These are phyloP conservation scores for Aspergillus fischeri DNA, from an alignment of 2,329 filamentous ascomycete species.

Conservation along the genomic window DNA sequence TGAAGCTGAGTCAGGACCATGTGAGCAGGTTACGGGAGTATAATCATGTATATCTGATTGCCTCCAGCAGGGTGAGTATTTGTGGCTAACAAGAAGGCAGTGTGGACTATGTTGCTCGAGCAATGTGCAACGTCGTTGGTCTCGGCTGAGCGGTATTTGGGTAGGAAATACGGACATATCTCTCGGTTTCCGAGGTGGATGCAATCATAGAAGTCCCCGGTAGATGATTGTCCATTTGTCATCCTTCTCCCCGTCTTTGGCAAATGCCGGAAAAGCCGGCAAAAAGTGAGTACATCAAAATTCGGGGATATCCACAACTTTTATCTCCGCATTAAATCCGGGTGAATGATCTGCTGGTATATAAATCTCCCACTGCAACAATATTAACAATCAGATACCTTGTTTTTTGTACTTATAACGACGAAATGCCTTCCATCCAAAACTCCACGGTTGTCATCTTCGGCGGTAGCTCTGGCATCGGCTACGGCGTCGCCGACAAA, in stretches of 20 bases:
- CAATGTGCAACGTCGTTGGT: slow-evolving; percentile 10
- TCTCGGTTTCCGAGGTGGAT: background rate
- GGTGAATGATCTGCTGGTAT: background rate
- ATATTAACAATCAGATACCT: background rate
- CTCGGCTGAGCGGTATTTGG: background rate
- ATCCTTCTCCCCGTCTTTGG: too few relatives aligned
- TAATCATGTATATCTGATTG: slow-evolving; percentile 35
- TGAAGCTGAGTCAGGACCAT: slow-evolving; percentile 29
- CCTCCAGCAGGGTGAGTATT: slow-evolving; percentile 31
- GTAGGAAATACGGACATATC: background rate
- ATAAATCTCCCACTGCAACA: background rate
- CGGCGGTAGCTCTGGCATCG: slow-evolving; percentile 52
- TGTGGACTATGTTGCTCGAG: slow-evolving; percentile 16
- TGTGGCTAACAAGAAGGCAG: slow-evolving; percentile 25
- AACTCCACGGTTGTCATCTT: slow-evolving; percentile 47
- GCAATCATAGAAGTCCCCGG: too few relatives aligned
- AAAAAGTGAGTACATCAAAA: too few relatives aligned
- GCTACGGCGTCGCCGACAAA: slow-evolving; percentile 50
- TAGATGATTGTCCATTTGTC: too few relatives aligned
- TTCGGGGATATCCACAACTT: background rate
- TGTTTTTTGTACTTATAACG: background rate
- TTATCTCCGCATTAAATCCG: background rate
- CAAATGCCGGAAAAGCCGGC: too few relatives aligned
- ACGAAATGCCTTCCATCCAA: background rate
- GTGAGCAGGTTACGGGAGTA: slow-evolving; percentile 27